Evolutionary conservation across 345 rosid species (phyloP).

Genomic region (Citrus trifoliata): DNA sequence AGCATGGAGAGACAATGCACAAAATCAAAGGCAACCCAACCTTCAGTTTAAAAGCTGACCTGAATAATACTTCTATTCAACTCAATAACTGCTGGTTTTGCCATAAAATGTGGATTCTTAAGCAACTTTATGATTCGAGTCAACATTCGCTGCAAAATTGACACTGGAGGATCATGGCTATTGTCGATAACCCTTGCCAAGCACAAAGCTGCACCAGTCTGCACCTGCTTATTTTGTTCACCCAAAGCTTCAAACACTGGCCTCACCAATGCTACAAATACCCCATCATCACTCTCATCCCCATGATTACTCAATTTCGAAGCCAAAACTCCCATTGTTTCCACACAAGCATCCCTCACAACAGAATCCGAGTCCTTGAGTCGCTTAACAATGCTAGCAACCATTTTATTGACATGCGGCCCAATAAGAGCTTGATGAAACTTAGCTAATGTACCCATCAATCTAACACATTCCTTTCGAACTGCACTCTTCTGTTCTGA

Average conservation of each 20-base stretch:
- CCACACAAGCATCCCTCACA: slow-evolving; percentile 85
- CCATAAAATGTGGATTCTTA: slow-evolving; percentile 75
- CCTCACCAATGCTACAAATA: slow-evolving; percentile 62
- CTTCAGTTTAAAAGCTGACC: slow-evolving; percentile 35
- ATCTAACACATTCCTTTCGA: slow-evolving; percentile 66
- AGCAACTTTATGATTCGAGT: slow-evolving; percentile 69
- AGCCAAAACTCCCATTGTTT: slow-evolving; percentile 72
- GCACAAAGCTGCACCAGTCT: slow-evolving; percentile 83
- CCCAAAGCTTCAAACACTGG: slow-evolving; percentile 92
- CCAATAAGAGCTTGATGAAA: slow-evolving; percentile 46
- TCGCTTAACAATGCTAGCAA: slow-evolving; percentile 69
- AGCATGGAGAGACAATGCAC: neutral
- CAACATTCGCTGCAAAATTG: slow-evolving; percentile 75
- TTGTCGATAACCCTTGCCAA: slow-evolving; percentile 75
- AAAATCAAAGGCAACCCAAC: neutral
- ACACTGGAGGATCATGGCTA: slow-evolving; percentile 54
- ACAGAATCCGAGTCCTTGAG: slow-evolving; percentile 86
- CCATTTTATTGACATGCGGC: slow-evolving; percentile 68
- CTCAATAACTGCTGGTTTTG: slow-evolving; percentile 81
- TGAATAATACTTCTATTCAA: slow-evolving; percentile 70
- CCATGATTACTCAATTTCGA: slow-evolving; percentile 42
- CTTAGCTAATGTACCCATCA: slow-evolving; percentile 60
- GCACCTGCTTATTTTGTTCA: slow-evolving; percentile 86
- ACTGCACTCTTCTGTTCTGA: slow-evolving; percentile 68
- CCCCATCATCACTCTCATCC: slow-evolving; percentile 38